Evolutionary conservation across 345 rosid species (phyloP), one percentile per base, ranked within the genome.

Genomic region (Eucalyptus virginea): DNA sequence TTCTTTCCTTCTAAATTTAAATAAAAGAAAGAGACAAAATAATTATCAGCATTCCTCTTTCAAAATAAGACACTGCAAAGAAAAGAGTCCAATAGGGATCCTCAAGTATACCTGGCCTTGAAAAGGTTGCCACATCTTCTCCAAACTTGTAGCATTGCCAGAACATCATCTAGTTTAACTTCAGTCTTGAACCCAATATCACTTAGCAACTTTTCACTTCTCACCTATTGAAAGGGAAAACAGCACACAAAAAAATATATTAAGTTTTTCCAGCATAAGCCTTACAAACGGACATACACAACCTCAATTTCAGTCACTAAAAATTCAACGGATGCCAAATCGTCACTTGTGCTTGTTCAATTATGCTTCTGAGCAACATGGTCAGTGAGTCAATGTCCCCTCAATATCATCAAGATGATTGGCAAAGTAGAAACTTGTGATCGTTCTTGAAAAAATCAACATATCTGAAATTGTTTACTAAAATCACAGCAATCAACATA

Each of bases 101-200:
- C 28, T 58, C 28, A 45, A 26, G 49, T 49, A 47, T 92, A 93
- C 95, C 95, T 93, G 65, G 94, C 90, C 56, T 89, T 88, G 72
- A 93, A 92, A 90, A 92, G 87, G 65, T 67, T 87, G 56, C 90
- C 87, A 85, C 93, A 92, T 52, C 87, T 86, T 67, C 89, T 85
- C 95, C 94, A 93, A 52, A 87, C 42, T 86, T 67, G 85, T 32
- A 92, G 60, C 56, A 91, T 88, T 58, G 89, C 88, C 42, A 92
- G 86, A 58, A 90, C 94, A 92, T 93, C 95, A 89, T 89, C 54
- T 8, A 91, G 91, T 62, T 85, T 72, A 86, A 92, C 95, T 90
- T 86, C 86, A 47, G 93, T 90, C 92, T 92, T 93, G 77, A 93
- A 88, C 89, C 95, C 95, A 90, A 93, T 87, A 87, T 91, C 92